Evolutionary conservation across 768 basidiomycete species (phyloP), one percentile per base, ranked within the genome.

Genomic region (Suillus placidus): DNA sequence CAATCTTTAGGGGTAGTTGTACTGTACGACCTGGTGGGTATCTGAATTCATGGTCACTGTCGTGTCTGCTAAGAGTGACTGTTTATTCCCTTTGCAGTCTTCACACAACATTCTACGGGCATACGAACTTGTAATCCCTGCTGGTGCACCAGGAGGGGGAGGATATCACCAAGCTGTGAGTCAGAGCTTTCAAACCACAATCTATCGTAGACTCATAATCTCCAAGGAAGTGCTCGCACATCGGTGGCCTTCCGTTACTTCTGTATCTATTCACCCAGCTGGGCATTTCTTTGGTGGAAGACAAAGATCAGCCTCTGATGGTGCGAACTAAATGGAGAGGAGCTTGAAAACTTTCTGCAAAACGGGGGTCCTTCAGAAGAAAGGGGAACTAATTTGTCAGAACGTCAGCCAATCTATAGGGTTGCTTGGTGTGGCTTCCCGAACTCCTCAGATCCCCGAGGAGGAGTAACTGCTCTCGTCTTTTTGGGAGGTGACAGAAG

Each of bases 341-440:
- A 77, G 58, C 72, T 90, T 13, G 87, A 88, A 63, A 71, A 79
- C 40, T 78, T 9, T 60, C 73, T 40, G 62, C 49, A 55, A 35
- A 45, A 30, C 16, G 23, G 32, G 18, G 55, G 65, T 8, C 73
- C 81, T 4, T 71, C 72, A 3, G 63, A 69, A 9, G 67, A 69
- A 13, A 67, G 71, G 20, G 55, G 69, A 8, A 61, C 65, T 5
- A 60, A 67, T 40, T 61, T 62, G 20, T 60, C 68, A 38, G 26
- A 67, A 73, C 67, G 88, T 69, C 94, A 95, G 71, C 92, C 95
- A 5, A 86, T 97, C 40, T 94, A 92, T 83, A 95, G 92, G 73
- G 80, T 96, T 6, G 81, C 90, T 0, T 97, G 94, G 95, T 91
- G 90, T 64, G 84, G 86, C 1, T 94, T 90, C 75, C 80, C 88